A percentile compares a stretch with the other conserved stretches of the same genome.
Conservation (phyloP, 2,329 filamentous ascomycete genomes). For the Fusarium staphyleae region DNA sequence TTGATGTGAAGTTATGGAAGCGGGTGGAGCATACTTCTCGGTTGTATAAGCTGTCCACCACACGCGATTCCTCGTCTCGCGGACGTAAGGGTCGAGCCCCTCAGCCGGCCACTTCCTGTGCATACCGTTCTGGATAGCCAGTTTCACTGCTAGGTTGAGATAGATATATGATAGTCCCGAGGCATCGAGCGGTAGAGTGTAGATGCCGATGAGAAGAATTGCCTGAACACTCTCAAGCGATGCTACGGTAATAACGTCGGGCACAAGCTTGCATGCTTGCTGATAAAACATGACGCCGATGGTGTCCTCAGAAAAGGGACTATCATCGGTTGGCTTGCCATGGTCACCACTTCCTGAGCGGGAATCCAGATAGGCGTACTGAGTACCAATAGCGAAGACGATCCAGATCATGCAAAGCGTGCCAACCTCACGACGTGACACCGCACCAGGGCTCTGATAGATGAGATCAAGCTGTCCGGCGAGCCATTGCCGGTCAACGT, state of each 20-base stretch:
- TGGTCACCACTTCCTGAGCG: slow-evolving; percentile 30
- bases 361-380: slow-evolving; percentile 58
- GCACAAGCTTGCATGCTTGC: slow-evolving; percentile 60
- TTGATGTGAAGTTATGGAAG: not conserved
- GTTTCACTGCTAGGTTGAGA: slow-evolving; percentile 60
- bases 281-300: slow-evolving; percentile 64
- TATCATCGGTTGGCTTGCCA: slow-evolving; percentile 33
- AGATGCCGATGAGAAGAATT: slow-evolving; percentile 62
- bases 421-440: slow-evolving; percentile 52
- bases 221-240: slow-evolving; percentile 66
- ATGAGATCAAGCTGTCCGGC: slow-evolving; percentile 49
- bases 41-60: slow-evolving; percentile 66
- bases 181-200: slow-evolving; percentile 62
- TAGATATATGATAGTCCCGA: slow-evolving; percentile 65
- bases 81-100: slow-evolving; percentile 54
- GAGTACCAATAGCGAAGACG: slow-evolving; percentile 58
- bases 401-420: slow-evolving; percentile 55
- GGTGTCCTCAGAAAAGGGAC: slow-evolving; percentile 56
- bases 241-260: slow-evolving; percentile 63
- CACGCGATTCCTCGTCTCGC: slow-evolving; percentile 61
- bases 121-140: slow-evolving; percentile 68
- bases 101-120: slow-evolving; percentile 59
- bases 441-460: slow-evolving; percentile 49
- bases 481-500: slow-evolving; percentile 55
- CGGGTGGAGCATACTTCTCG: slow-evolving; percentile 54